Percentiles rank a stretch among this genome's conserved stretches.
These are phyloP conservation scores for Diplodia scrobiculata DNA, from an alignment of 2,329 filamentous ascomycete genomes.

Conservation along the genomic window DNA sequence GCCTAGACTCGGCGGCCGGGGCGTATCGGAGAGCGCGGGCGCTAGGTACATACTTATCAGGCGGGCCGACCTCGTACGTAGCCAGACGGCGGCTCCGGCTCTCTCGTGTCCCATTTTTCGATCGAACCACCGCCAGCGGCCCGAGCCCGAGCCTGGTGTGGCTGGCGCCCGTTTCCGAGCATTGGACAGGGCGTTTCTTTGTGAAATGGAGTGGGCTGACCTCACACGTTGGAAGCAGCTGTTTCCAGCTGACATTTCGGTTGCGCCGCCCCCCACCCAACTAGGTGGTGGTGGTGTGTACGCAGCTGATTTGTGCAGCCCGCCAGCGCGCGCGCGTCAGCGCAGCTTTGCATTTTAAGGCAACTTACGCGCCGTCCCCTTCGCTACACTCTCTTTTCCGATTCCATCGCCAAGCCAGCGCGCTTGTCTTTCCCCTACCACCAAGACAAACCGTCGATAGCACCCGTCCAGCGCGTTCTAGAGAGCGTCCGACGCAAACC, in stretches of 20 bases:
- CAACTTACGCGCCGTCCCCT: background rate
- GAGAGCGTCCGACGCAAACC: too few species aligned
- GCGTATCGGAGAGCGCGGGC: too few species aligned
- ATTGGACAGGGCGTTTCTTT: background rate
- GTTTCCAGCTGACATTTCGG: background rate
- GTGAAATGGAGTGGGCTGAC: background rate
- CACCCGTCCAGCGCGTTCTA: too few species aligned
- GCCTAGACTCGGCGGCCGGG: too few species aligned
- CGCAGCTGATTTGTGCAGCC: background rate
- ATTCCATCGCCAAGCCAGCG: background rate
- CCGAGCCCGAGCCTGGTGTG: background rate
- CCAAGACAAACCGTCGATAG: background rate
- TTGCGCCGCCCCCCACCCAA: background rate
- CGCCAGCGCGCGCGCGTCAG: background rate
- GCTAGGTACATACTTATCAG: too few species aligned
- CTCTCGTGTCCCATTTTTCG: too few species aligned
- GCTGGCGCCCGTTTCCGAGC: background rate
- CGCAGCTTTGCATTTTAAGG: background rate
- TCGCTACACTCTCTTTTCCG: background rate
- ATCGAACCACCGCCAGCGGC: too few species aligned
- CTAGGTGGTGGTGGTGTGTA: background rate
- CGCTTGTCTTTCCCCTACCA: background rate
- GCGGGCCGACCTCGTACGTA: too few species aligned
- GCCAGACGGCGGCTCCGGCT: too few species aligned
- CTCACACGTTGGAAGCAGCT: background rate